A percentile compares a stretch with the other conserved stretches of the same genome.
These are phyloP conservation scores for Orbilia javanica DNA, from an alignment of 2,329 filamentous ascomycete species.

Conservation along the genomic window DNA sequence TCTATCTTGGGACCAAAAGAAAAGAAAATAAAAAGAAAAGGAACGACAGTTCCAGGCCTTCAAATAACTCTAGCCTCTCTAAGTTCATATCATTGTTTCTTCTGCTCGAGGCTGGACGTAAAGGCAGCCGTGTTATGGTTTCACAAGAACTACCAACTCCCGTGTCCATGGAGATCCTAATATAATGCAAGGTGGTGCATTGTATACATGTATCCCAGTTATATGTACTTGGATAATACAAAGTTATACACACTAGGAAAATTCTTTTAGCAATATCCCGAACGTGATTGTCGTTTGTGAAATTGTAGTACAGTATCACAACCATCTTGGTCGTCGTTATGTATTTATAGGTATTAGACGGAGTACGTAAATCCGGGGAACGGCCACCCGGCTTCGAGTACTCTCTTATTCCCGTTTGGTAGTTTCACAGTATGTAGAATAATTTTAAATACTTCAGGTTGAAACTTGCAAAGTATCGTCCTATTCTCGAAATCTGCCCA, in stretches of 20 bases:
- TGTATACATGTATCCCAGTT: not conserved
- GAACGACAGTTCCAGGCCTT: not conserved
- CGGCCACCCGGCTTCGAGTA: not conserved
- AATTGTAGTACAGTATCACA: conserved; percentile 6
- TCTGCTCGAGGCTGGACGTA: conserved; percentile 2
- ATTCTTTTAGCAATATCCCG: not conserved
- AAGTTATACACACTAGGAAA: not conserved
- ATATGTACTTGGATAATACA: not conserved
- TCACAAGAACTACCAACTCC: not conserved
- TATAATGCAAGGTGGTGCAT: conserved; percentile 1
- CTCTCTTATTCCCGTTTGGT: not conserved
- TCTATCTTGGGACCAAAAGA: not conserved
- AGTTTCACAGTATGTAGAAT: not conserved
- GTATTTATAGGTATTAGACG: not conserved
- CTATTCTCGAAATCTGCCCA: too few species aligned
- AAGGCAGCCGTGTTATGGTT: not conserved
- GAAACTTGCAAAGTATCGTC: not conserved
- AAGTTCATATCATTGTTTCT: too few species aligned
- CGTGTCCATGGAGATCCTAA: not conserved
- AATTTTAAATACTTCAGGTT: not conserved
- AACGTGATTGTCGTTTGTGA: not conserved
- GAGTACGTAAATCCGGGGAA: not conserved
- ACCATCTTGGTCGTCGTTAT: not conserved
- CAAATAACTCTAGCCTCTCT: not conserved
- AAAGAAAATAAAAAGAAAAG: too few species aligned